A percentile compares a stretch with the other conserved stretches of the same genome.
phyloP scores from a whole-genome alignment of 345 rosid species.

The Schrenkiella parvula region DNA sequence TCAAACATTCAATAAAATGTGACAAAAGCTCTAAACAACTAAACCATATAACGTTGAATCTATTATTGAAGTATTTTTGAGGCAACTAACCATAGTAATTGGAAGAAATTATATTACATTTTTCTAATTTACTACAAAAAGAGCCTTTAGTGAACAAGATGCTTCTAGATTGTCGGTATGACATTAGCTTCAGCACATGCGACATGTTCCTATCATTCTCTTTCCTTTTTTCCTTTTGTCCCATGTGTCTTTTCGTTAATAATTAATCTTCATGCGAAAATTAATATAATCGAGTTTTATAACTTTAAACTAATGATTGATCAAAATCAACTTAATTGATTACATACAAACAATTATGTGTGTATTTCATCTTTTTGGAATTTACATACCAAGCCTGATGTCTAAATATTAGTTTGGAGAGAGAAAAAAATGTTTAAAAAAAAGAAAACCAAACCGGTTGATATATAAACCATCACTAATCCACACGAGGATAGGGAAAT shows the following conservation, averaged over 20 bases:
- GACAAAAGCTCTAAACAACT: background rate
- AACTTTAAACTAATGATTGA: slow-evolving; percentile 13
- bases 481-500: background rate
- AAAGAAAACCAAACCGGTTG: background rate
- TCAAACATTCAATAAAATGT: background rate
- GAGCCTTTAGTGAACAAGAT: slow-evolving; percentile 8
- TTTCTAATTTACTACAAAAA: background rate
- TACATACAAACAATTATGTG: background rate
- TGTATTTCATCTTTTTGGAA: background rate
- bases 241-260: slow-evolving; percentile 28
- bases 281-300: background rate
- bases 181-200: slow-evolving; percentile 28
- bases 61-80: background rate
- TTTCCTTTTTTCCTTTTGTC: slow-evolving; percentile 19
- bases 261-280: slow-evolving; percentile 7
- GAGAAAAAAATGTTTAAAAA: background rate
- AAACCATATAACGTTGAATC: background rate
- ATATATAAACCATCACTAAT: background rate
- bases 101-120: background rate
- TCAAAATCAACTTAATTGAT: background rate
- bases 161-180: slow-evolving; percentile 31
- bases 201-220: slow-evolving; percentile 34
- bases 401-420: background rate
- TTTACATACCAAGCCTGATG: background rate
- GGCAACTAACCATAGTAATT: background rate